Conservation (phyloP, 345 rosid species). For the Capsella bursapastoris region DNA sequence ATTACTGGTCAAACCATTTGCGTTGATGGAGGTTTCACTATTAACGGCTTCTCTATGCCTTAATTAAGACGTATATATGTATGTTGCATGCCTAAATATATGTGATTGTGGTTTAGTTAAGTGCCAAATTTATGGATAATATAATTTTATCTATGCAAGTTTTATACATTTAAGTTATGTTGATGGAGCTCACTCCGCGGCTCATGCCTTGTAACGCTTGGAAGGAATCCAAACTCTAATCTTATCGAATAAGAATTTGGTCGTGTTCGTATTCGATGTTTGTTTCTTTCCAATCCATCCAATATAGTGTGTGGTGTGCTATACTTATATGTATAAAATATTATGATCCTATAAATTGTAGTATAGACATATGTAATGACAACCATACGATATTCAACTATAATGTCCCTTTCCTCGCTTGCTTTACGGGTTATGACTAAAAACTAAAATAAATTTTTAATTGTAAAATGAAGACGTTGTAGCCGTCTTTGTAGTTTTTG, state of each 20-base stretch:
- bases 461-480: too few relatives aligned
- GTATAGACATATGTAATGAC: not conserved
- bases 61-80: not conserved
- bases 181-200: not conserved
- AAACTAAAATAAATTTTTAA: too few relatives aligned
- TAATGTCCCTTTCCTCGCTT: not conserved
- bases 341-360: too few relatives aligned
- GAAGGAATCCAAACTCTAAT: too few relatives aligned
- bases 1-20: conserved; percentile 72
- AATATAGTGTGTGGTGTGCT: not conserved
- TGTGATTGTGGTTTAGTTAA: not conserved
- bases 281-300: not conserved
- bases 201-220: not conserved
- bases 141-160: not conserved
- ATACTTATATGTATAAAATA: too few relatives aligned
- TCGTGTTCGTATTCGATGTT: not conserved
- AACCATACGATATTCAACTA: not conserved
- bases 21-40: conserved; percentile 72
- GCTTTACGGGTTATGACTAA: not conserved
- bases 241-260: not conserved
- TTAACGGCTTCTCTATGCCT: conserved; percentile 10
- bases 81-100: not conserved
- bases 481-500: too few relatives aligned
- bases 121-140: not conserved
- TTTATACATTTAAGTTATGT: not conserved